phyloP scores from a whole-genome alignment of 768 basidiomycete species.

The Lyophyllum atratum region DNA sequence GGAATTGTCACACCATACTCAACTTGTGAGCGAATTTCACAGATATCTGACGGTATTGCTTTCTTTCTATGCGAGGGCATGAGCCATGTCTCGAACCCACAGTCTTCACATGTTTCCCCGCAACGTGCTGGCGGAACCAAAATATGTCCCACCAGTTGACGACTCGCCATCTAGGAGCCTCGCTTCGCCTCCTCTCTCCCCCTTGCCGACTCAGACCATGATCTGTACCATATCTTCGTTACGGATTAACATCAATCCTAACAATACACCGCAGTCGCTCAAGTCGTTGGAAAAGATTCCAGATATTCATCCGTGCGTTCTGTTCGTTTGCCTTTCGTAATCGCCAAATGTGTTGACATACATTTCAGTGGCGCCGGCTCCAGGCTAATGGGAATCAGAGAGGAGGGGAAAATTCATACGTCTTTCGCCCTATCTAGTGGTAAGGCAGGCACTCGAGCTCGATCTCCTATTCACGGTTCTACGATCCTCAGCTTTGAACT shows the following conservation, averaged over 20 bases:
- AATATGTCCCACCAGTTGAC: background rate
- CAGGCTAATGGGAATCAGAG: background rate
- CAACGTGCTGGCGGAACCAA: background rate
- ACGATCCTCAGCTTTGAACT: too few species aligned
- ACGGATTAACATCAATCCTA: background rate
- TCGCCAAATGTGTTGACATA: constrained; percentile 3
- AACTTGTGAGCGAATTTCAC: constrained; percentile 2
- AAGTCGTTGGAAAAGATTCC: background rate
- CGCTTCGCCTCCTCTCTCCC: background rate
- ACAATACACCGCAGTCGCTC: background rate
- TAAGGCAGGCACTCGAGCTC: background rate
- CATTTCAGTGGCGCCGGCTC: constrained; percentile 1
- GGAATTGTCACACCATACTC: background rate
- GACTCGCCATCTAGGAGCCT: background rate
- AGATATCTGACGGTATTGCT: background rate
- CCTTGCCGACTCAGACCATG: background rate
- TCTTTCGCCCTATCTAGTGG: background rate
- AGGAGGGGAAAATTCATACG: background rate
- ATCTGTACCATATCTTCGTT: background rate
- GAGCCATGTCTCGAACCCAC: constrained; percentile 8
- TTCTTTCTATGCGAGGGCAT: background rate
- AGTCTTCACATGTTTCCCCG: constrained; percentile 11
- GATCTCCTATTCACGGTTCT: background rate
- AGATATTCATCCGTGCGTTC: background rate
- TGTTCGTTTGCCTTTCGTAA: constrained; percentile 7